Evolutionary conservation across 805 yeast genomes (phyloP), one percentile per base, ranked within the genome.

Genomic region (Kodamaea neixiangensis): DNA sequence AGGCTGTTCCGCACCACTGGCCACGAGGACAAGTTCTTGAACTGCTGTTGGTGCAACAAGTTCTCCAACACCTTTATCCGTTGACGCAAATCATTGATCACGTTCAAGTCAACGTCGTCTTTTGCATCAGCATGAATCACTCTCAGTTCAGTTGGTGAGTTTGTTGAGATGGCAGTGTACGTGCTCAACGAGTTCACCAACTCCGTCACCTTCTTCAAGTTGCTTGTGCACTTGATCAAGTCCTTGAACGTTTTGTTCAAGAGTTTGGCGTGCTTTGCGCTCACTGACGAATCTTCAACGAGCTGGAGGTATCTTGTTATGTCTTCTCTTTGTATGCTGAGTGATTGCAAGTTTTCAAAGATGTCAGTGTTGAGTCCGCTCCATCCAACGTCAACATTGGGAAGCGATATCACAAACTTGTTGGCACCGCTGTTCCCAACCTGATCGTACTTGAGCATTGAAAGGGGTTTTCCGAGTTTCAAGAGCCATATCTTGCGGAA

Each of bases 11-110:
- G 55, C 7, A 66, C 64, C 7, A 71, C 73, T 3, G 76, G 80
- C 78, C 68, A 76, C 58, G 53, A 78, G 29, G 75, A 75, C 35
- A 82, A 71, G 47, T 82, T 79, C 43, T 78, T 77, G 60, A 78
- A 82, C 55, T 81, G 89, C 48, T 83, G 86, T 54, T 87, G 89
- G 62, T 90, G 94, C 13, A 91, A 68, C 35, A 90, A 67, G 49
- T 81, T 85, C 58, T 91, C 97, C 47, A 93, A 75, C 57, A 87
- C 87, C 54, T 81, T 82, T 38, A 93, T 88, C 48, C 96, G 72
- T 9, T 80, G 67, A 63, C 86, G 86, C 55, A 90, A 85, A 0
- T 88, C 89, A 55, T 76, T 76, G 9, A 86, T 69, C 10, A 78
- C 60, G 40, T 63, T 69, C 40, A 71, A 56, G 52, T 73, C 75